Evolutionary conservation across 768 basidiomycete species (phyloP).

Genomic region (Tulasnella sp.): DNA sequence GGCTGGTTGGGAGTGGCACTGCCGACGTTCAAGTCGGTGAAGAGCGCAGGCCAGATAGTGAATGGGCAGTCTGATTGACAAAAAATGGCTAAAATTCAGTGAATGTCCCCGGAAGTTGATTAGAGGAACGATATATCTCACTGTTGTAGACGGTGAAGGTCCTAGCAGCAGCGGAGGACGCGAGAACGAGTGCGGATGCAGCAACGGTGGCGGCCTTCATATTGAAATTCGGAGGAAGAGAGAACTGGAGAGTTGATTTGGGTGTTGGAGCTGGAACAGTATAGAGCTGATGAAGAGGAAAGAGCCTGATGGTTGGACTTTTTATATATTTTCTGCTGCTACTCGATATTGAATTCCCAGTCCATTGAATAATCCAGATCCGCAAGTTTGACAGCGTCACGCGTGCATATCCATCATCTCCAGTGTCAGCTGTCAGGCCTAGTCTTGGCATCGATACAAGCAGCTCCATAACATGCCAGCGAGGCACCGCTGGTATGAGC

Average conservation of each 20-base stretch:
- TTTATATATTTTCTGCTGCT: no score
- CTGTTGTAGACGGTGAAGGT: constrained; percentile 17
- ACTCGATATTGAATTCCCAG: no score
- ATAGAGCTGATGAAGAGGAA: not conserved
- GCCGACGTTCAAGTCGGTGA: constrained; percentile 9
- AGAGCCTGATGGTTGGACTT: no score
- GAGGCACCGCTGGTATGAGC: no score
- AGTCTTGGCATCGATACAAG: no score
- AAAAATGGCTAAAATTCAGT: not conserved
- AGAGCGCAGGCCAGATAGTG: constrained; percentile 18
- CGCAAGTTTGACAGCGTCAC: no score
- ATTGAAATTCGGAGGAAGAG: constrained; percentile 2
- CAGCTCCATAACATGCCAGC: no score
- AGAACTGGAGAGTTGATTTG: not conserved
- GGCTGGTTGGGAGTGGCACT: constrained; percentile 1
- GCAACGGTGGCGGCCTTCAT: constrained; percentile 7
- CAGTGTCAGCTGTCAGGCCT: no score
- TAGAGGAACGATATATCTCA: not conserved
- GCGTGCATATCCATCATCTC: no score
- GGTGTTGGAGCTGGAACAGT: not conserved
- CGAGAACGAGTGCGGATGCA: constrained; percentile 7
- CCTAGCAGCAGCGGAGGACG: constrained; percentile 4
- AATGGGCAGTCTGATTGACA: constrained; percentile 1
- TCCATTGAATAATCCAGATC: no score
- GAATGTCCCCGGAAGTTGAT: not conserved